Percentiles rank a stretch among this genome's conserved stretches.
Evolutionary conservation across 495 filamentous ascomycete species (phyloP).

Genomic region (Lasiosphaeris hirsuta): DNA sequence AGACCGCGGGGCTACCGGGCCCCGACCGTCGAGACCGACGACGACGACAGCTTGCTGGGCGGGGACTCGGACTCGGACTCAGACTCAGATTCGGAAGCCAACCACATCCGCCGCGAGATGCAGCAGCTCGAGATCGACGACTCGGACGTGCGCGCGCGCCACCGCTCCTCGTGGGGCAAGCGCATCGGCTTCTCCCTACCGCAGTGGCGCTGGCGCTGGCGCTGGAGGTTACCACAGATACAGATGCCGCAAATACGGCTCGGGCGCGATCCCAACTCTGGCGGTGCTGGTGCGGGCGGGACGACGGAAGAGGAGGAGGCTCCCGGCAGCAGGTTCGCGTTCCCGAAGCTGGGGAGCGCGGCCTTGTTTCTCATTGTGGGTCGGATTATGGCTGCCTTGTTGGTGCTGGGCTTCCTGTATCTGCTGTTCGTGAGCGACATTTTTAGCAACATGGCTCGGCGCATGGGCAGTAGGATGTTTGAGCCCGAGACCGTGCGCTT

Average conservation of each 20-base stretch:
- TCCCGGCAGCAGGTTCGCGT: conserved; percentile 16
- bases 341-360: conserved; percentile 30
- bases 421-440: conserved; percentile 78
- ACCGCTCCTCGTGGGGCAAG: conserved; percentile 46
- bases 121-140: conserved; percentile 89
- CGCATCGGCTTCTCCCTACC: conserved; percentile 45
- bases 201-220: conserved; percentile 46
- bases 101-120: conserved; percentile 73
- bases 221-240: conserved; percentile 46
- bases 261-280: not conserved
- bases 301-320: not conserved
- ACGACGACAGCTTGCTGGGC: conserved; percentile 39
- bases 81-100: conserved; percentile 40
- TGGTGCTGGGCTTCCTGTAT: conserved; percentile 75
- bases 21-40: conserved; percentile 69
- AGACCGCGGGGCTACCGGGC: conserved; percentile 58
- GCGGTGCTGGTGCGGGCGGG: conserved; percentile 11
- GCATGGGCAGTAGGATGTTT: conserved; percentile 51
- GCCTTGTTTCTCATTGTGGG: conserved; percentile 49
- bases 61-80: conserved; percentile 36
- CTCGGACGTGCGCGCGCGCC: conserved; percentile 46
- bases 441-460: conserved; percentile 58
- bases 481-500: conserved; percentile 65
- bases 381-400: conserved; percentile 67
- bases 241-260: conserved; percentile 41